Percentiles rank a stretch among this genome's conserved stretches.
Conservation (phyloP, 345 rosid genomes). For the Acer campestre region DNA sequence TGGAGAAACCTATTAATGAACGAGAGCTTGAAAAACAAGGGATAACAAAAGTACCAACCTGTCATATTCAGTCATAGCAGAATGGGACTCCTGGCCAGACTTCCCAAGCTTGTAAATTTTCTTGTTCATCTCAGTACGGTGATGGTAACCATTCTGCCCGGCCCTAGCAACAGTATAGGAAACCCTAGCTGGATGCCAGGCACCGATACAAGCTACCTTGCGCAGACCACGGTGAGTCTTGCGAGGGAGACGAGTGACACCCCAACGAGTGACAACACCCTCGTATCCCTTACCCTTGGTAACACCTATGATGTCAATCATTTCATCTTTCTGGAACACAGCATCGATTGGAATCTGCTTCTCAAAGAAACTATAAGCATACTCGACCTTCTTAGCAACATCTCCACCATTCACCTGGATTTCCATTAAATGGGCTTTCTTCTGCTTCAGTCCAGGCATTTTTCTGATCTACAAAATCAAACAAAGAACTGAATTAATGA, state of each 20-base stretch:
- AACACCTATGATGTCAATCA: slow-evolving; percentile 88
- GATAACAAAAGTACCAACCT: slow-evolving; percentile 39
- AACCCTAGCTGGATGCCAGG: slow-evolving; percentile 99
- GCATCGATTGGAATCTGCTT: slow-evolving; percentile 79
- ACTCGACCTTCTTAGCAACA: slow-evolving; percentile 74
- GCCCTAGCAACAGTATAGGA: slow-evolving; percentile 97
- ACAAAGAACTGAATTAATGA: background rate
- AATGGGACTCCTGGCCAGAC: slow-evolving; percentile 72
- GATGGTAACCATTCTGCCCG: slow-evolving; percentile 93
- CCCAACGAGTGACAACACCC: slow-evolving; percentile 97
- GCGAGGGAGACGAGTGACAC: slow-evolving; percentile 91
- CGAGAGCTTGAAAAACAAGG: background rate
- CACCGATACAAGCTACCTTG: slow-evolving; percentile 95
- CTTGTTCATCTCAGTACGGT: slow-evolving; percentile 93
- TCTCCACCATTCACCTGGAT: slow-evolving; percentile 92
- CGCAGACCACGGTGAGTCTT: slow-evolving; percentile 97
- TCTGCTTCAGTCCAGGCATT: slow-evolving; percentile 89
- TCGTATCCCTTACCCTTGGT: slow-evolving; percentile 94
- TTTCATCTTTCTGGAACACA: slow-evolving; percentile 91
- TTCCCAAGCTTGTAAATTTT: slow-evolving; percentile 83
- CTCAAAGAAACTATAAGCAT: slow-evolving; percentile 82
- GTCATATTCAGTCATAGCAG: slow-evolving; percentile 80
- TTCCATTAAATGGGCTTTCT: slow-evolving; percentile 92
- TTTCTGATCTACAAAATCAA: slow-evolving; percentile 56
- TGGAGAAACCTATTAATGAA: no score